Base-by-base conservation (phyloP, 2,329 filamentous ascomycete species). In the Dendrostoma leiphaemia region DNA sequence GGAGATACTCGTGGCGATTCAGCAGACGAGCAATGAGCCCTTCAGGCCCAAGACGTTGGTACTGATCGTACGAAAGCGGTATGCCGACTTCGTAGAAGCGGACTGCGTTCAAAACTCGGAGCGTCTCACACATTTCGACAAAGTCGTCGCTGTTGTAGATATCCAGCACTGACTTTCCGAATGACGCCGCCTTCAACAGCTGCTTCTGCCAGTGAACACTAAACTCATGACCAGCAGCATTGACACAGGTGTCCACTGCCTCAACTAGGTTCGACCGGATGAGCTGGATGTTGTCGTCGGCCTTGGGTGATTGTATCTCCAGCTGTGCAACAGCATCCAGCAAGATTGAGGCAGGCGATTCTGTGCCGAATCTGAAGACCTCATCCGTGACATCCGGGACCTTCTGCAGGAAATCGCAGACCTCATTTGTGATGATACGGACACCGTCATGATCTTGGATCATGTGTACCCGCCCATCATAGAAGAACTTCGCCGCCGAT, bases 141-240 rank as follows among this genome's bases (percentile, higher is more conserved):
- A 97, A 99, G 61, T 99, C 93, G 65, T 99, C 94, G 66, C 92
- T 97, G 70, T 94, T 97, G 73, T 97, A 99, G 12, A 97, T 85
- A 64, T 97, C 94, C 3, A 99, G 80, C 0, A 97, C 94, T 0
- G 94, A 97, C 70, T 99, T 99, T 58, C 94, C 94, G 68, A 97
- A 97, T 0, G 93, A 97, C 0, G 94, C 94, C 6, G 94, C 94
- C 68, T 95, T 95, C n/a, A 99, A 79, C 1, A 99, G 78, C 63
- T 95, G 85, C 68, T 97, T 99, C 67, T 99, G 94, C 90, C 92
- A 96, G 65, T 93, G 85, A 2, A 88, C 78, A 63, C 86, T 90
- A 67, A 91, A 97, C 69, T 99, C 94, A 56, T 96, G 87, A 2
- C 93, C 94, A 7, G 94, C 91, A 34, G 94, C 94, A 67, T 90